Evolutionary conservation across 2,329 filamentous ascomycete species (phyloP).

Genomic region (Cadophora sp.): DNA sequence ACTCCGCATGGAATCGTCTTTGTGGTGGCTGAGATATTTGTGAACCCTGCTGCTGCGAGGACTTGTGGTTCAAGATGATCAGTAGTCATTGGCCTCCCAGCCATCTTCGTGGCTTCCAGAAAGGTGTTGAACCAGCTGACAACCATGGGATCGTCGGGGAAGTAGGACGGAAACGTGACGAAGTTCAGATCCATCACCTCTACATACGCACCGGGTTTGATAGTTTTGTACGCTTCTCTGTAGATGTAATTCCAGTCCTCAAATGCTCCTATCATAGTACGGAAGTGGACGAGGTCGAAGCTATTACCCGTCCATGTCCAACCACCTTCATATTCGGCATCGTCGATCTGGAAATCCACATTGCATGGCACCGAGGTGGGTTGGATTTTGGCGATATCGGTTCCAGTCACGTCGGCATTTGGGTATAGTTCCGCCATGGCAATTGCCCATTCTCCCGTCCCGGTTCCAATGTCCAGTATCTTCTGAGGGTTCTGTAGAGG

Average conservation of each 20-base stretch:
- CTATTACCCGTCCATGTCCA: conserved; percentile 59
- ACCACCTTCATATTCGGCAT: conserved; percentile 53
- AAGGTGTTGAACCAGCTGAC: conserved; percentile 26
- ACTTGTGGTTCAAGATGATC: conserved; percentile 38
- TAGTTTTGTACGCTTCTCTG: conserved; percentile 53
- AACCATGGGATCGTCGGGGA: conserved; percentile 30
- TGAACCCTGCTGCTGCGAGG: conserved; percentile 50
- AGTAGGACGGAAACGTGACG: conserved; percentile 31
- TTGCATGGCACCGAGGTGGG: conserved; percentile 65
- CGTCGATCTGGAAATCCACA: conserved; percentile 70
- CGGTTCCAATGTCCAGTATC: conserved; percentile 58
- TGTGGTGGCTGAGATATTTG: conserved; percentile 47
- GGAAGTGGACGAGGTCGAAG: conserved; percentile 67
- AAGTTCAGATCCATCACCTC: conserved; percentile 45
- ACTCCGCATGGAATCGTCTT: conserved; percentile 41
- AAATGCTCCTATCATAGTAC: conserved; percentile 64
- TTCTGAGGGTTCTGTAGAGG: conserved; percentile 49
- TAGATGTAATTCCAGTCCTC: conserved; percentile 63
- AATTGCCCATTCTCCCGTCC: conserved; percentile 69
- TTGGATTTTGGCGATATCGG: conserved; percentile 66
- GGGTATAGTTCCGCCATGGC: conserved; percentile 60
- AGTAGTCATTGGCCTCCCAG: conserved; percentile 34
- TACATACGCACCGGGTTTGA: conserved; percentile 45
- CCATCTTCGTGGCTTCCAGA: conserved; percentile 30
- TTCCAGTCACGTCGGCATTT: conserved; percentile 60